A percentile compares a stretch with the other conserved stretches of the same genome.
phyloP scores from a whole-genome alignment of 1,284 basidiomycete species.

The Rhodotorula sp. region DNA sequence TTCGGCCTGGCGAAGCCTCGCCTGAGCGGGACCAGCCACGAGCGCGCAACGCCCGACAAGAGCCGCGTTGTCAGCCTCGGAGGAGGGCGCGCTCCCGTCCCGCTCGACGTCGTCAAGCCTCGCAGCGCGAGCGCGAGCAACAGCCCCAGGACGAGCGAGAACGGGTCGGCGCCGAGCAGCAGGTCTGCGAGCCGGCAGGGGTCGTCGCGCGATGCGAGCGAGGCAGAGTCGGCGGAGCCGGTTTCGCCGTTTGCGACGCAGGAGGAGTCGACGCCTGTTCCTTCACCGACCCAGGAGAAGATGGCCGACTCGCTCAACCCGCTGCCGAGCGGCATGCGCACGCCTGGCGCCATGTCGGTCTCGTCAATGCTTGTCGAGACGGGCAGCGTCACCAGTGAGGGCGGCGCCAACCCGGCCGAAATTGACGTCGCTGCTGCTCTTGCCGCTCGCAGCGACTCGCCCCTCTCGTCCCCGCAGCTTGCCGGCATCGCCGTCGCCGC shows the following conservation, averaged over 20 bases:
- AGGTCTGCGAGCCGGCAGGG: constrained; percentile 6
- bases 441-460: constrained; percentile 6
- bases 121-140: constrained; percentile 24
- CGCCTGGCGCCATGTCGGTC: constrained; percentile 30
- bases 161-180: constrained; percentile 9
- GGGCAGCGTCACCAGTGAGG: constrained; percentile 30
- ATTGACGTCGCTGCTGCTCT: not conserved
- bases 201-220: not conserved
- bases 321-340: constrained; percentile 18
- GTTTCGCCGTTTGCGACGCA: not conserved
- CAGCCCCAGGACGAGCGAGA: constrained; percentile 10
- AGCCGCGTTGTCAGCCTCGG: constrained; percentile 32
- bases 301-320: not conserved
- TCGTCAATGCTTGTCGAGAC: constrained; percentile 39
- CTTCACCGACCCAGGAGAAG: constrained; percentile 7
- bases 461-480: constrained; percentile 19
- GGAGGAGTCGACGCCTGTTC: constrained; percentile 2
- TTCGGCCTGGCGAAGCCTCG: constrained; percentile 23
- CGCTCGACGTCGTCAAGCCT: constrained; percentile 25
- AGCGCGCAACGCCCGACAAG: constrained; percentile 12
- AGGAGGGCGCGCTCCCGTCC: constrained; percentile 29
- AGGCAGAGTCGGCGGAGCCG: not conserved
- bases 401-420: constrained; percentile 7
- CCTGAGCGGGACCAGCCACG: not conserved
- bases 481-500: constrained; percentile 8